Evolutionary conservation across 257 asterid genomes (phyloP).

Genomic region (Gentiana dahurica): DNA sequence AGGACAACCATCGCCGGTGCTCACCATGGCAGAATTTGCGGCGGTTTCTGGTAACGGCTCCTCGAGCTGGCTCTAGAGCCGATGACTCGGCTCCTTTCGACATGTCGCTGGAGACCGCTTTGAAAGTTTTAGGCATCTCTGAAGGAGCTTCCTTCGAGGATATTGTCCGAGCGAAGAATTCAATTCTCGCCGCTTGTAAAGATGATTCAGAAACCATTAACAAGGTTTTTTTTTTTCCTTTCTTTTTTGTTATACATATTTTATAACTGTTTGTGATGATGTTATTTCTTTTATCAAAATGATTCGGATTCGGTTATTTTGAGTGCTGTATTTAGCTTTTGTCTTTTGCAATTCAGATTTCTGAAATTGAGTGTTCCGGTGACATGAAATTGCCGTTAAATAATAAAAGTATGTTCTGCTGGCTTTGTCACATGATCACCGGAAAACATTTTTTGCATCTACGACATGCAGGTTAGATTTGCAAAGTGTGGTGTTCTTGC

Average conservation of each 20-base stretch:
- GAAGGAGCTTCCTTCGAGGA: constrained; percentile 96
- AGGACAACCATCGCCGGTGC: not conserved
- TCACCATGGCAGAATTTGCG: constrained; percentile 29
- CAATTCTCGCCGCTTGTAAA: constrained; percentile 54
- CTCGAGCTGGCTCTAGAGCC: constrained; percentile 79
- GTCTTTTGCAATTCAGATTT: too few relatives aligned
- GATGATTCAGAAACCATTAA: constrained; percentile 65
- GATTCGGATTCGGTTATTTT: too few relatives aligned
- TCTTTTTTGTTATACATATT: too few relatives aligned
- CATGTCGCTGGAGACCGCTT: constrained; percentile 95
- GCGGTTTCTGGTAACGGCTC: constrained; percentile 37
- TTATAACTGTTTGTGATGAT: too few relatives aligned
- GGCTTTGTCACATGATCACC: too few relatives aligned
- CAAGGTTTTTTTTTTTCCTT: constrained; percentile 33
- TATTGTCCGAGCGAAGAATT: constrained; percentile 84
- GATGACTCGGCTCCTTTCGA: constrained; percentile 92
- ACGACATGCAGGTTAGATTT: too few relatives aligned
- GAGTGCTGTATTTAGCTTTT: not conserved
- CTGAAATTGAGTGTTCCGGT: too few relatives aligned
- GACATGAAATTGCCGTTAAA: too few relatives aligned
- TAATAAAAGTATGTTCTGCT: too few relatives aligned
- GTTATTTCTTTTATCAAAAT: too few relatives aligned
- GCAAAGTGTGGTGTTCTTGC: too few relatives aligned
- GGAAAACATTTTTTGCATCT: too few relatives aligned
- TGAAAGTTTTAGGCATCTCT: constrained; percentile 70